Evolutionary conservation across 169 alveolate genomes (phyloP), one percentile per base, ranked within the genome.

Genomic region (Theileria sp.): DNA sequence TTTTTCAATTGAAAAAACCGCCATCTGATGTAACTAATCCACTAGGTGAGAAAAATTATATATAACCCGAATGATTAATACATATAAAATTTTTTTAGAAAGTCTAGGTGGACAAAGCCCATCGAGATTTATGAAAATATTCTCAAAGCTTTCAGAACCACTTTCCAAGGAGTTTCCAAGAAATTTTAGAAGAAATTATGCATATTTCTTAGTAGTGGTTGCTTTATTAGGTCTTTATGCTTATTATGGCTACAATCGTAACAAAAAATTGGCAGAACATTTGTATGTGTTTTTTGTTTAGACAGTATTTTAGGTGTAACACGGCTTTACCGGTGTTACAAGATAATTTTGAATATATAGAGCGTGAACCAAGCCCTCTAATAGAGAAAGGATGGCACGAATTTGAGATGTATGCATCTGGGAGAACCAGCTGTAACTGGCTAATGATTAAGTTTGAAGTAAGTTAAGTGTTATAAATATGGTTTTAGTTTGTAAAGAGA

Each of bases 351-450:
- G 86, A 86, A 19, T 66, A 60, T 62, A 26, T 83, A 50, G 89
- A 73, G 26, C 75, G 71, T 32, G 66, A 67, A 26, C 80, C 75
- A 7, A 19, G 5, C 12, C 34, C 12, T 32, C 28, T 21, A 28
- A 34, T 67, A 32, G 32, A 21, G 62, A 74, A 74, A 17, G 49
- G 61, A 4, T 74, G 72, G 74, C 15, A 30, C 7, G 23, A 36
- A 7, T 83, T 76, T 62, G 80, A 74, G 26, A 69, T 36, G 23
- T 83, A 54, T 50, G 81, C 82, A 23, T 77, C 89, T 0, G 89
- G 89, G 26, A 62, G 89, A 25, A 83, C 89, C 8, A 83, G 89
- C 72, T 83, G 89, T 71, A 72, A 64, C 25, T 4, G 78, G 23
- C 13, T 83, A 32, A 0, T 28, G 36, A 77, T 83, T 8, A 8